Evolutionary conservation across 2,329 filamentous ascomycete genomes (phyloP), one percentile per base, ranked within the genome.

Genomic region (Scopulariopsis brevicaulis): DNA sequence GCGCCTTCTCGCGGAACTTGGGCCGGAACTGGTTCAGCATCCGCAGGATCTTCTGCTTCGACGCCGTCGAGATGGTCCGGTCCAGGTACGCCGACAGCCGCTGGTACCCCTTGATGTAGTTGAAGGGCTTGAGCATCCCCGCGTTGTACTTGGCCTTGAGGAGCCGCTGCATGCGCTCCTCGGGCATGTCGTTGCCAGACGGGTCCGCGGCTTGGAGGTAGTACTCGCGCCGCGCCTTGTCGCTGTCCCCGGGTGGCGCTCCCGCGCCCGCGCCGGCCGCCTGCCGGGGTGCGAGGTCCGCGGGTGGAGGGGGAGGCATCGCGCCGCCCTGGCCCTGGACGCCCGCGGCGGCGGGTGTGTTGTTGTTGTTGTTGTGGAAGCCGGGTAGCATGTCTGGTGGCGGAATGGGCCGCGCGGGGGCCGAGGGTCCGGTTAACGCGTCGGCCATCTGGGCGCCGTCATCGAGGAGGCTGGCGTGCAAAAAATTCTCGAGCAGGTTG

Each of bases 51-150:
- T 95, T 94, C 65, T 95, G 87, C 61, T 94, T 91, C 22, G 89
- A 94, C 18, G 82, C 77, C 25, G 87, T 82, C 57, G 89, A 85
- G 69, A 97, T 87, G 68, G 97, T 86, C 60, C 85, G 84, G 66
- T 96, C 91, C 79, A 99, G 92, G 70, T 96, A 99, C 62, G 87
- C 85, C 62, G 91, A 90, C 54, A 99, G 77, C 35, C 91, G 83
- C 12, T 90, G 87, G 70, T 99, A 99, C 14, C 94, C 94, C 67
- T 95, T 96, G 65, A 97, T 90, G 71, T 99, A 99, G 74, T 97
- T 97, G 79, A 99, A 99, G 1, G 94, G 94, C 68, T 92, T 94
- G 59, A 99, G 77, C 66, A 99, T 79, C 1, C 94, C 94, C 1
- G 94, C 94, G 64, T 97, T 92, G 72, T 96, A 95, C 72, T 99